Base-by-base conservation (phyloP, 1,139 yeast genomes). In the Eremothecium sinecaudum region DNA sequence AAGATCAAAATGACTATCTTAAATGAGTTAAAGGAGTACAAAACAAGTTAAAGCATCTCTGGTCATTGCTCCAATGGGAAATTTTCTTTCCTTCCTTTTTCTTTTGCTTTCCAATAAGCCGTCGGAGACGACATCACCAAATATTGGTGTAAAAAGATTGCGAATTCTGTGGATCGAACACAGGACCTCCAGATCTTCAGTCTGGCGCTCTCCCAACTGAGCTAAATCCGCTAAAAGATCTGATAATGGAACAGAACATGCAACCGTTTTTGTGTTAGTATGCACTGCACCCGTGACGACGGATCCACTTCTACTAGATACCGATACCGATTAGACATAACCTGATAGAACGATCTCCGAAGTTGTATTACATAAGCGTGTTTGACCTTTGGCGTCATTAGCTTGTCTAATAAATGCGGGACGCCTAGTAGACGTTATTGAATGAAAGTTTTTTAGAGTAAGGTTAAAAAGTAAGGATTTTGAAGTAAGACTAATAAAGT, bases 101-200 rank as follows among this genome's bases (percentile, higher is more conserved):
- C 84, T 83, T 78, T 70, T 81, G 77, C 84, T 77, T 76, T 21
- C 34, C 41, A 22, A 27, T 17, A 7, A 9, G 14, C 14, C 13
- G 25, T 9, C 12, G 9, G 25, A 19, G 9, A 19, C 21, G 10
- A 7, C 9, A 10, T 16, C 36, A 32, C 40, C 34, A 32, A 36
- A 34, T 37, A 34, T 33, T 23, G 16, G 21, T 12, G 3, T 11
- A 45, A 56, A 59, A 49, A 46, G 45, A 44, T 53, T 78, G 87
- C 86, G 82, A 74, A 65, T 73, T 77, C 80, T 78, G 86, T 76
- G 87, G 86, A 77, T 79, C 80, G 87, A 79, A 79, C 87, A 76
- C 86, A 76, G 79, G 84, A 78, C 87, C 84, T 79, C 71, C 81
- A 77, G 84, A 77, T 33, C 43, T 40, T 40, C 43, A 40, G 43